These are phyloP conservation scores for Corymbia maculata DNA, from an alignment of 345 rosid species.

Conservation along the genomic window DNA sequence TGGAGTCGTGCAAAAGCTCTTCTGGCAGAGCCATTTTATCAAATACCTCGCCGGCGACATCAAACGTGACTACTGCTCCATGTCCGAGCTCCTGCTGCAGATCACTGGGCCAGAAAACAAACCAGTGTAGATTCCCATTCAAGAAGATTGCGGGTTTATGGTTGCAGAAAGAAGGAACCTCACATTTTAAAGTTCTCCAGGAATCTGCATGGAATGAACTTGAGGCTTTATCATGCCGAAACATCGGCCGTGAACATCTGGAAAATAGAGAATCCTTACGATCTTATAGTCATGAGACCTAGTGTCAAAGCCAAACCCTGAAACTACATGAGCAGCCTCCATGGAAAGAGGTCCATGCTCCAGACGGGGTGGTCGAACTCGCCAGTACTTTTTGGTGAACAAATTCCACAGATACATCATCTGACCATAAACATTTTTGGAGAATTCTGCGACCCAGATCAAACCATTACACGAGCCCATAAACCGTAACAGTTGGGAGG, in stretches of 20 bases:
- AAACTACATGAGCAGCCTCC: background rate
- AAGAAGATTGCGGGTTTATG: background rate
- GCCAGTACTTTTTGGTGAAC: background rate
- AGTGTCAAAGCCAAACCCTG: background rate
- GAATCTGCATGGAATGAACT: background rate
- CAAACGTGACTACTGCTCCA: background rate
- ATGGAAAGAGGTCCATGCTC: background rate
- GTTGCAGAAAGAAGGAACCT: background rate
- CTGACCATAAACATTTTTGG: background rate
- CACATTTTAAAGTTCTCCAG: background rate
- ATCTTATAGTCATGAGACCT: background rate
- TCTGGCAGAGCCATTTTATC: background rate
- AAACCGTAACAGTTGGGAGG: background rate
- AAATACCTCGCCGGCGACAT: background rate
- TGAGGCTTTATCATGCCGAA: background rate
- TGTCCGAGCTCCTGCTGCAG: rapidly evolving
- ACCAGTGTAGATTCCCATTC: background rate
- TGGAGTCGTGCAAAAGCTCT: background rate
- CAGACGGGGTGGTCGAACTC: background rate
- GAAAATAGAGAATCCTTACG: background rate
- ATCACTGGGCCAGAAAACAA: no score
- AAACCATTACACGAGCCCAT: background rate
- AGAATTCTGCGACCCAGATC: background rate
- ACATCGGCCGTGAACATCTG: background rate
- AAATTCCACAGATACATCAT: background rate